These are phyloP conservation scores for Apophysomyces variabilis DNA, from an alignment of 371 early-diverging fungal species.

Conservation along the genomic window DNA sequence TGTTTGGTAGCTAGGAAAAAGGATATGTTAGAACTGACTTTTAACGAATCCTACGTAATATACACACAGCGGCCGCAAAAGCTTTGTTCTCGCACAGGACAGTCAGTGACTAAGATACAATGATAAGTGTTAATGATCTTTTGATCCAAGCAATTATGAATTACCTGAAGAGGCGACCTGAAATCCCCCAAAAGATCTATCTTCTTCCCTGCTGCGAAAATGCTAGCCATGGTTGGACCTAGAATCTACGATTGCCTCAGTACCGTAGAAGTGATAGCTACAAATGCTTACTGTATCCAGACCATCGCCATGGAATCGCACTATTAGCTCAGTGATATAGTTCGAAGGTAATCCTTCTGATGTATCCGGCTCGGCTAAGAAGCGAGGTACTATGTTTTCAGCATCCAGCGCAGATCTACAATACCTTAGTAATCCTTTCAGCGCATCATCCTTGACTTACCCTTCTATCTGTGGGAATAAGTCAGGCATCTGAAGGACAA, in stretches of 20 bases:
- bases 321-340: slow-evolving; percentile 52
- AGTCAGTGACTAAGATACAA: slow-evolving; percentile 43
- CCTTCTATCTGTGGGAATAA: slow-evolving; percentile 83
- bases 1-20: slow-evolving; percentile 47
- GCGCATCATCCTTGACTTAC: slow-evolving; percentile 33
- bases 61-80: slow-evolving; percentile 58
- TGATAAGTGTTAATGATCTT: not conserved
- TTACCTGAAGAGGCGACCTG: slow-evolving; percentile 56
- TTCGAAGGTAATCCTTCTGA: slow-evolving; percentile 53
- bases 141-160: not conserved
- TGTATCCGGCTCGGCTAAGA: slow-evolving; percentile 55
- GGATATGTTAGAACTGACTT: slow-evolving; percentile 18
- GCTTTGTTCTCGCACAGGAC: slow-evolving; percentile 55
- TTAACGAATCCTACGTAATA: not conserved
- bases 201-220: slow-evolving; percentile 44
- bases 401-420: slow-evolving; percentile 40
- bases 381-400: slow-evolving; percentile 47
- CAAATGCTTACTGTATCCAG: slow-evolving; percentile 53
- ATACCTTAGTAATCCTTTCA: slow-evolving; percentile 17
- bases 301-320: slow-evolving; percentile 65
- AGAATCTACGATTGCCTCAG: slow-evolving; percentile 42
- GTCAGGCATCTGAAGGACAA: slow-evolving; percentile 84
- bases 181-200: slow-evolving; percentile 63
- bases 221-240: slow-evolving; percentile 51
- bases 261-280: not conserved